Base-by-base conservation (phyloP, 2,329 filamentous ascomycete genomes). In the Chaetomium globosum region DNA sequence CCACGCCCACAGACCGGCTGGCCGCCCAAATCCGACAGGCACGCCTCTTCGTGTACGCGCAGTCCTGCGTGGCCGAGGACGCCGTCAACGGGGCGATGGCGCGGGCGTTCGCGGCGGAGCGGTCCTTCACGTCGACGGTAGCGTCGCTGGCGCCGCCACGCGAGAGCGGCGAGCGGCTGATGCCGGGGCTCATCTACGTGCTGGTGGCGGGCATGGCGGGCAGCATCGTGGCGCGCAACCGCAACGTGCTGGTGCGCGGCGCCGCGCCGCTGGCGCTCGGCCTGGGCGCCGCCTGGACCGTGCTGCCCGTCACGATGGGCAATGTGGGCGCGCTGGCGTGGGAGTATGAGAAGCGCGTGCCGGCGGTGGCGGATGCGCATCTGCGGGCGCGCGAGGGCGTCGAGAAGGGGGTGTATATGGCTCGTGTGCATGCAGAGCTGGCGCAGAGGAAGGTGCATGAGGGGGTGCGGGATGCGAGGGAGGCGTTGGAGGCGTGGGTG, bases 171-270 rank as follows among this genome's bases (percentile, higher is more conserved):
- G 95, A 99, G 83, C 88, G 88, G 75, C 85, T 99, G 64, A 88
- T 98, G 79, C 95, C 95, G 39, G 94, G 94, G 30, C 83, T 88
- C 66, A 87, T 98, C 71, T 98, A 98, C 80, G 93, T 98, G 55
- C 85, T 97, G 33, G 93, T 99, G 56, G 89, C 93, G 51, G 89
- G 92, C 73, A 97, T 99, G 93, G 92, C 95, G 43, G 95, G 94
- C 72, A 93, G 88, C 78, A 98, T 99, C 76, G 82, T 97, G 63
- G 87, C 91, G 63, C 88, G 94, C 69, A 96, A 96, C 82, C 88
- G 94, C 72, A 93, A 90, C 77, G 84, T 98, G 68, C 77, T 97
- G 68, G 81, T 99, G 61, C 88, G 95, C 71, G 88, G 89, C 61
- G 82, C 88, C 1, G 84, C 91, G 1, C 95, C 95, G 12, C 78